Base-by-base conservation (phyloP, 2,329 filamentous ascomycete species). In the Davidsoniella neocaledoniae region DNA sequence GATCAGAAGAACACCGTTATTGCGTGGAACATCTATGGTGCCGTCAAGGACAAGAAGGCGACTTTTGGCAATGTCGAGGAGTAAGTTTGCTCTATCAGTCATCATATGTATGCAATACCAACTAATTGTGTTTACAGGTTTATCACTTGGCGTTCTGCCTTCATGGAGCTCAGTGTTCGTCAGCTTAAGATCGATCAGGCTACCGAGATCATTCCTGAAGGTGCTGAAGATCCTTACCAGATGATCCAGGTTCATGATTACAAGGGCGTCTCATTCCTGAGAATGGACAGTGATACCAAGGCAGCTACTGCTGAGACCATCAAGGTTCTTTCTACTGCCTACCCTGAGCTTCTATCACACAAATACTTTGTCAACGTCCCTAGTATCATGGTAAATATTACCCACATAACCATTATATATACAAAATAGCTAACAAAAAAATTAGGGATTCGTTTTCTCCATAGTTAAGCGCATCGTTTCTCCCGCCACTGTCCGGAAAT, bases 351-450 rank as follows among this genome's bases (percentile, higher is more conserved):
- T 8, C 73, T 95, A 21, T 54, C 60, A 6, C 70, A 90, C 68
- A 95, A 95, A 71, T 95, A 88, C 73, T 95, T 95, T 62, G 83
- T 95, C 67, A 95, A 95, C 59, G 86, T 95, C 5, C 90, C 90
- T 0, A 66, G 80, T 50, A 72, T 95, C 59, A 95, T 95, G 88
- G 51, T 53, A 49, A 53, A 37, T 44, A 43, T 10, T 26, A 23
- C 7, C 14, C 12, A 14, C 12, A 2, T 25, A 10, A 2, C 19
- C 40, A 21, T 26, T 25, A 25, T 9, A 43, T 16, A 17, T 12
- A 14, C 6, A 4, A 5, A 17, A 10, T 25, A 23, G 19, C 33
- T 46, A 47, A 43, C 33, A 26, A 12, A 37, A 16, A 2, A 41
- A 16, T 26, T 14, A 53, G 51, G 84, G 86, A 51, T 95, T 88